Conservation (phyloP, 257 asterid genomes). For the Paulownia fortunei region DNA sequence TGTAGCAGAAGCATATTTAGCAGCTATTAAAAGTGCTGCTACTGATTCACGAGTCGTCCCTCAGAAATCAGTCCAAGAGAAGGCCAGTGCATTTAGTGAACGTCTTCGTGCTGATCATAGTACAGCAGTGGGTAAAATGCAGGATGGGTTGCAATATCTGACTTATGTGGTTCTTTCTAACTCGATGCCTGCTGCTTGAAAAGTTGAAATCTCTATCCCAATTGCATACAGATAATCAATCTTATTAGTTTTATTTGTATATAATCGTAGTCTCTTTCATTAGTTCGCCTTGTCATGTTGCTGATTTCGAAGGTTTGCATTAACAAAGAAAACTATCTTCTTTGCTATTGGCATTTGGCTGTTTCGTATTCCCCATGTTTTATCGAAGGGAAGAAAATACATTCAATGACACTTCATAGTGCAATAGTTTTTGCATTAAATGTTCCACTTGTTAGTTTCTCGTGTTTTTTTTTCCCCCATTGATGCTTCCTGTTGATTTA, state of each 20-base stretch:
- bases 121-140: conserved; percentile 75
- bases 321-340: background rate
- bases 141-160: conserved; percentile 82
- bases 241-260: conserved; percentile 42
- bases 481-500: background rate
- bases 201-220: conserved; percentile 1
- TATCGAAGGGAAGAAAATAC: conserved; percentile 39
- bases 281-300: background rate
- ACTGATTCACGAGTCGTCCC: conserved; percentile 52
- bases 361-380: conserved; percentile 50
- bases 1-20: conserved; percentile 78
- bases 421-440: background rate
- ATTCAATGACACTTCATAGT: background rate
- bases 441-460: too few relatives aligned
- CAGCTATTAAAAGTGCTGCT: conserved; percentile 61
- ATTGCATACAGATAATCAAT: background rate
- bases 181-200: conserved; percentile 78
- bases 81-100: conserved; percentile 58
- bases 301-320: background rate
- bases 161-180: conserved; percentile 70
- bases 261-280: conserved; percentile 42
- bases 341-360: conserved; percentile 8
- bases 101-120: conserved; percentile 69
- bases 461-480: background rate
- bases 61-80: conserved; percentile 67